Conservation (phyloP, 2,329 filamentous ascomycete genomes). For the Xylaria polymorpha region DNA sequence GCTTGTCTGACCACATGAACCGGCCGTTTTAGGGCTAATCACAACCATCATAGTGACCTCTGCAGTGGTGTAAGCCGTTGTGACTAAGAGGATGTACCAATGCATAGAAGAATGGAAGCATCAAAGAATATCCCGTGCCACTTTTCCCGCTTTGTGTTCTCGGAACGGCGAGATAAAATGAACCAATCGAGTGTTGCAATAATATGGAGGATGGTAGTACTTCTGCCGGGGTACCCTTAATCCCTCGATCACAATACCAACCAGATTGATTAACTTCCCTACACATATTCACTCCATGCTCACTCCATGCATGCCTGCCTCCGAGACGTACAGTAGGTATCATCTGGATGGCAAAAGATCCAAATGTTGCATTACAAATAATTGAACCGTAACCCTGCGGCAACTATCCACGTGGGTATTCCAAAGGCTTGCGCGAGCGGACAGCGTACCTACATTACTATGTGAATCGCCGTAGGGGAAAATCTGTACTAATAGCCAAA, state of each 20-base stretch:
- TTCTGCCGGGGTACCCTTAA: neutral
- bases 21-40: constrained; percentile 8
- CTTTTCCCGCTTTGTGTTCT: neutral
- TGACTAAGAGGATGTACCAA: neutral
- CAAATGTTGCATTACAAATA: constrained; percentile 20
- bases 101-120: constrained; percentile 37
- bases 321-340: no score
- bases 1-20: constrained; percentile 7
- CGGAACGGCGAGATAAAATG: neutral
- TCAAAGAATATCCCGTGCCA: constrained; percentile 26
- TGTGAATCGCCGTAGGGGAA: neutral
- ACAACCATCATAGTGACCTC: neutral
- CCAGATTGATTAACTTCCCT: neutral
- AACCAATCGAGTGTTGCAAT: constrained; percentile 1
- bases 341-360: constrained; percentile 12
- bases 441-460: neutral
- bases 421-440: neutral
- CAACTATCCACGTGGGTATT: constrained; percentile 27
- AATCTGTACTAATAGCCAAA: neutral
- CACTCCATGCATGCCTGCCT: no score
- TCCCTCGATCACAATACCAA: constrained; percentile 1
- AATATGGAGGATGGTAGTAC: constrained; percentile 1
- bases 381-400: constrained; percentile 16
- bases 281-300: neutral
- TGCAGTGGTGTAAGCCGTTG: neutral